Evolutionary conservation across 495 filamentous ascomycete genomes (phyloP), one percentile per base, ranked within the genome.

Genomic region (Venustampulla echinocandica): DNA sequence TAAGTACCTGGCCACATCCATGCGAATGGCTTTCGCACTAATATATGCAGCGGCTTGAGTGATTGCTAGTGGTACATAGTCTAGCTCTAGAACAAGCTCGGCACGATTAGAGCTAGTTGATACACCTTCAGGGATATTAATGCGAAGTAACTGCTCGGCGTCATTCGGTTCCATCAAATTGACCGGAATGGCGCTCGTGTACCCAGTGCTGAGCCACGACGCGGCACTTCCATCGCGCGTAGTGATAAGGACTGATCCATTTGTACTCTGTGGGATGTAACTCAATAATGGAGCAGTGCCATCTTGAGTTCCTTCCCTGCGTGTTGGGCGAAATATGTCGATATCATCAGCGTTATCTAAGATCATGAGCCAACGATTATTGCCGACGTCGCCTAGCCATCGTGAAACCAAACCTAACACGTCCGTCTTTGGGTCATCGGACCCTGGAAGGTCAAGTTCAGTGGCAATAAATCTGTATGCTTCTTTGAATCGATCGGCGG

Each of bases 311-410:
- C 22, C 10, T 10, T 21, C 47, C 23, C 40, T 40, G 32, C 18
- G 41, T 17, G 14, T 30, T n/a, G 3, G 17, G 60, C 27, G 51
- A 57, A 15, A 57, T 56, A 14, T 7, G 27, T 30, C 27, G n/a
- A 30, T 30, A 52, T 74, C 64, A 52, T 76, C 70, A 11, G 67
- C 70, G 46, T 72, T 75, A 47, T 78, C 71, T 24, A 76, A 56
- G 10, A 76, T 56, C 41, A 76, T 47, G 11, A 72, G 37, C 72
- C 72, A 77, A 5, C 35, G 39, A 13, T 61, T n/a, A 30, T 30
- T 30, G 7, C n/a, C 61, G 18, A 55, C 7, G 7, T 7, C n/a
- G n/a, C n/a, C n/a, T n/a, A 30, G 27, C 27, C 35, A 19, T 9
- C 23, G 10, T n/a, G 7, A n/a, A 30, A 30, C 27, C 7, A 30